Percentiles rank a stretch among this genome's conserved stretches.
phyloP scores from a whole-genome alignment of 768 basidiomycete species.

The Lactarius evosmus region DNA sequence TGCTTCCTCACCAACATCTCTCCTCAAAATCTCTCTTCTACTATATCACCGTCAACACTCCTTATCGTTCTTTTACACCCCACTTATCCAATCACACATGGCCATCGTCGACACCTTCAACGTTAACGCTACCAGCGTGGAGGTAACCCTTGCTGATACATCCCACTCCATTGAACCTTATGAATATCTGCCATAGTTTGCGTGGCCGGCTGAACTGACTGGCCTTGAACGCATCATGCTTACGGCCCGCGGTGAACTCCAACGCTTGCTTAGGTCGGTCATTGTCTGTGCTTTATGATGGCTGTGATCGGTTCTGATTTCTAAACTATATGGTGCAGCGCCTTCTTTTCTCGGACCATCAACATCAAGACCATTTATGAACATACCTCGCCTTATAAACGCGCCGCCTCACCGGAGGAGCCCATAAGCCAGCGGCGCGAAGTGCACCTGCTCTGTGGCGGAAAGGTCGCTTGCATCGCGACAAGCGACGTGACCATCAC shows the following conservation, averaged over 20 bases:
- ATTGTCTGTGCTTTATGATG: not conserved
- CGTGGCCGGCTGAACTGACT: conserved; percentile 46
- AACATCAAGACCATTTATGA: conserved; percentile 56
- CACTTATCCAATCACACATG: conserved; percentile 14
- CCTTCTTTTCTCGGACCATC: conserved; percentile 64
- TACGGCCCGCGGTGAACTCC: conserved; percentile 66
- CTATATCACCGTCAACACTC: not conserved
- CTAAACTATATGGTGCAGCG: conserved; percentile 38
- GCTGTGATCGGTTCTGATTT: not conserved
- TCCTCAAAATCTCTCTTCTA: not conserved
- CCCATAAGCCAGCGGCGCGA: conserved; percentile 62
- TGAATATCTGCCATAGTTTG: conserved; percentile 11
- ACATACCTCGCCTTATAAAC: conserved; percentile 38
- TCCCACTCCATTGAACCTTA: not conserved
- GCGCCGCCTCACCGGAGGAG: conserved; percentile 41
- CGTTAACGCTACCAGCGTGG: conserved; percentile 27
- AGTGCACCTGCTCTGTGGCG: conserved; percentile 58
- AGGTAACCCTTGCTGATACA: conserved; percentile 1
- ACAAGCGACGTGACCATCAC: conserved; percentile 64
- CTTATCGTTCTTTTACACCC: not conserved
- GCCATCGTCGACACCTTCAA: conserved; percentile 28
- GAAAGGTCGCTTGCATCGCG: conserved; percentile 55
- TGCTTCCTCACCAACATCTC: not conserved
- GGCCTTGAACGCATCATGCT: conserved; percentile 67
- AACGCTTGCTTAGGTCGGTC: conserved; percentile 59